Base-by-base conservation (phyloP, 176 grass and related monocot species). In the Bolboschoenus planiculmis region DNA sequence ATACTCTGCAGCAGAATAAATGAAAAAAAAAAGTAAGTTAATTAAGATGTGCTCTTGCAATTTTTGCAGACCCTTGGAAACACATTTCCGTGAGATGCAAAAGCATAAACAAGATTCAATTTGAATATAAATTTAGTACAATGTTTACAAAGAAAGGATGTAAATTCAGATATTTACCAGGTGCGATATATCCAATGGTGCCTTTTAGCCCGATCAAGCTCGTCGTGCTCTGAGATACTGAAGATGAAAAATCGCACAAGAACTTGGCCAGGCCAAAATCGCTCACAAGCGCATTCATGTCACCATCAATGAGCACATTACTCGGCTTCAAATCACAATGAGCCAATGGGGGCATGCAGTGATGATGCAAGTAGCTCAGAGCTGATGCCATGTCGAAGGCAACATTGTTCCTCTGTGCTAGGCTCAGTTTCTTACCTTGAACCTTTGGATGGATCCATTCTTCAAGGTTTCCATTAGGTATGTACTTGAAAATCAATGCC, bases 321-420 rank as follows among this genome's bases (percentile, higher is more conserved):
- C 84, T 81, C 6, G 87, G 87, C 39, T 91, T 91, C 37, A 91
- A 56, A 84, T 87, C 90, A 84, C 90, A 91, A 29, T 91, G 87
- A 31, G 51, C 90, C 15, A 91, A 37, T 18, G 86, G 90, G 1
- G 47, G 48, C 15, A 71, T 81, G 1, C 78, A n/a, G 23, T 83
- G 78, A 30, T 56, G 20, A 34, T 89, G 90, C 3, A 89, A 66
- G 33, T 91, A 91, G 65, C 88, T 81, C 27, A 93, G 67, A 31
- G 88, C 91, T 76, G 83, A 48, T 20, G 91, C 84, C 36, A 88
- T 84, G 8, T 93, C 86, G 7, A 84, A 42, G 23, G 68, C 59
- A 50, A 93, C 87, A 59, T 26, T 33, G 61, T 86, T 59, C 67
- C 86, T 88, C 10, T 83, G 83, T 67, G 13, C 16, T 27, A 93